These are phyloP conservation scores for Cryptococcus jaspeensis DNA, from an alignment of 1,284 basidiomycete genomes.

Conservation along the genomic window DNA sequence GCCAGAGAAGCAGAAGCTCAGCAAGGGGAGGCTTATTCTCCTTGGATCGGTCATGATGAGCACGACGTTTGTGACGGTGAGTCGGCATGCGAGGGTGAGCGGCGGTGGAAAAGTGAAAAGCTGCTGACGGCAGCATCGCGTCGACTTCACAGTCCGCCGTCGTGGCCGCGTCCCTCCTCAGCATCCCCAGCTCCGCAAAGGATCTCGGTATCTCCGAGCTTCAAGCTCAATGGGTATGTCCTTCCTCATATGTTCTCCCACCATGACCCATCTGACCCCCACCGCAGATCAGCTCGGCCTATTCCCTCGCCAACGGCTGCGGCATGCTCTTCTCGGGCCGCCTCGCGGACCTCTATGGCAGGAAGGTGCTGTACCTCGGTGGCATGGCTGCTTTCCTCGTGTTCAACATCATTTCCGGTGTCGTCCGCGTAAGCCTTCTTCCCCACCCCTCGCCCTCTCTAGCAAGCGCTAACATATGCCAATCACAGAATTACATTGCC, in stretches of 20 bases:
- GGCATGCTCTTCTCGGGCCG: conserved; percentile 68
- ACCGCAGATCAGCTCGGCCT: conserved; percentile 59
- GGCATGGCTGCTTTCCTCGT: conserved; percentile 51
- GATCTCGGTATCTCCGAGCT: conserved; percentile 35
- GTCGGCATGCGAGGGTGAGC: conserved; percentile 1
- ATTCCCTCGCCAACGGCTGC: conserved; percentile 61
- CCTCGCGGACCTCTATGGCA: conserved; percentile 69
- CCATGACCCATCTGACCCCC: not conserved
- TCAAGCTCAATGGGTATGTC: conserved; percentile 45
- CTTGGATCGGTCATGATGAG: conserved; percentile 27
- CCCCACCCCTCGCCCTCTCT: not conserved
- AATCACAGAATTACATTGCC: conserved; percentile 14
- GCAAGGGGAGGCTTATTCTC: conserved; percentile 15
- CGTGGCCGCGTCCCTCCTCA: conserved; percentile 14
- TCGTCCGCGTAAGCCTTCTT: conserved; percentile 16
- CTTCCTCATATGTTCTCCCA: not conserved
- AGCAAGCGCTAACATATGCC: not conserved
- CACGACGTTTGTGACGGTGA: conserved; percentile 26
- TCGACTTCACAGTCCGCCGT: conserved; percentile 19
- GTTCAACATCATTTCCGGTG: conserved; percentile 23
- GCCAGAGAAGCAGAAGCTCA: conserved; percentile 2
- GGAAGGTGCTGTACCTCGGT: conserved; percentile 61
- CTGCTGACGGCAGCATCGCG: not conserved
- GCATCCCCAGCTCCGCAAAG: conserved; percentile 45
- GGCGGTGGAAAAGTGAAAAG: not conserved